Evolutionary conservation across 75 land plant genomes (phyloP), one percentile per base, ranked within the genome.

Genomic region (Sequoia sempervirens): DNA sequence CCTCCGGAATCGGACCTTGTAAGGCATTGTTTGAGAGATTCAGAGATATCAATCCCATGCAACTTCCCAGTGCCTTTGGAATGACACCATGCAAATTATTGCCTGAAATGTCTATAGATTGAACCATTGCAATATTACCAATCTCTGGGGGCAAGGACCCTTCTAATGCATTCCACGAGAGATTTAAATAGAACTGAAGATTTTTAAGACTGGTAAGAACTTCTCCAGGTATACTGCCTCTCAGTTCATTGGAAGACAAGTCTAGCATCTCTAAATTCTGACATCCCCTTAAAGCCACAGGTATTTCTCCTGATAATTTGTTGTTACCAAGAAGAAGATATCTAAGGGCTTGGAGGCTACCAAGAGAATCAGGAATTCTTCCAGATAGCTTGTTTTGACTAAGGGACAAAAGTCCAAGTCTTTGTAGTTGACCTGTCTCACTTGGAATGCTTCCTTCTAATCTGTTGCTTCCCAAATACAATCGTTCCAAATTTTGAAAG

Each of bases 101-200:
- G 61, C 23, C 37, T 13, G 61, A 81, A 34, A 81, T 17, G 18
- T 81, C 37, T 52, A 81, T 46, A 47, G 32, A 13, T 81, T 81
- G 82, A 81, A 13, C 61, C 64, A 46, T 81, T 81, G 34, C 18
- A 17, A 81, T 46, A 50, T 81, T 81, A 15, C 61, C 34, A 28
- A 81, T 47, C 23, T 46, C 53, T 28, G 23, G 20, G 11, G 82
- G 82, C 6, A 81, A 36, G 5, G 36, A 30, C 20, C 82, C 82
- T 81, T 30, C 18, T 81, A 81, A 52, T 32, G 18, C n/a, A 53
- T 81, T 81, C 37, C 37, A 32, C 13, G 82, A 81, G 32, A 81
- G 26, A 34, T 52, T 34, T 10, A 81, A 47, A 46, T 15, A 46
- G 26, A 47, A 52, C 11, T 46, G 38, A 11, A 81, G 61, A 50